These are phyloP conservation scores for Leucoagaricus sp. DNA, from an alignment of 1,284 basidiomycete genomes.

Conservation along the genomic window DNA sequence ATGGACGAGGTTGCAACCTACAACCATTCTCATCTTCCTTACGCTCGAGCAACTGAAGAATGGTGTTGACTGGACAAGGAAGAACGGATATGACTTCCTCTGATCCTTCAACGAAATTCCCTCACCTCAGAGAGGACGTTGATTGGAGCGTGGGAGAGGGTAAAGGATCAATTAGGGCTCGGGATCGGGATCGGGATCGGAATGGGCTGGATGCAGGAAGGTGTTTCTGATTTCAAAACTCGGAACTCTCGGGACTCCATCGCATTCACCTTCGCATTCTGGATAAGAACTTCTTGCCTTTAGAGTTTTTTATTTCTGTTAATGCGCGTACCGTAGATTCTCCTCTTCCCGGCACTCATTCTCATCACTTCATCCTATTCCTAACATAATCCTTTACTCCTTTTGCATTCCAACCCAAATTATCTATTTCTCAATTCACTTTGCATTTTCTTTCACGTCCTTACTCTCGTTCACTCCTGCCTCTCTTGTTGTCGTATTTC, in stretches of 20 bases:
- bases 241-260: slow-evolving; percentile 8
- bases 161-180: neutral
- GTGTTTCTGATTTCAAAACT: neutral
- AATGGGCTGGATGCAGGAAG: neutral
- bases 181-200: neutral
- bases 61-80: slow-evolving; percentile 54
- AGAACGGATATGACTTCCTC: slow-evolving; percentile 31
- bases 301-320: neutral
- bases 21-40: slow-evolving; percentile 83
- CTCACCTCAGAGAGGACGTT: neutral
- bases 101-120: slow-evolving; percentile 17
- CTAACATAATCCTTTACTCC: too few relatives aligned
- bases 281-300: neutral
- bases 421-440: neutral
- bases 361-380: neutral
- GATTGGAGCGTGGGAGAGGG: neutral
- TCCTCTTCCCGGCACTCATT: neutral
- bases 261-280: neutral
- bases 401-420: neutral
- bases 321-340: neutral
- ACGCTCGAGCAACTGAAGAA: slow-evolving; percentile 80
- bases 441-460: neutral
- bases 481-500: neutral
- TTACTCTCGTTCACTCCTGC: neutral
- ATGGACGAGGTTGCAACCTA: slow-evolving; percentile 85